These are phyloP conservation scores for Carex parvula DNA, from an alignment of 176 grass and related monocot species.

Conservation along the genomic window DNA sequence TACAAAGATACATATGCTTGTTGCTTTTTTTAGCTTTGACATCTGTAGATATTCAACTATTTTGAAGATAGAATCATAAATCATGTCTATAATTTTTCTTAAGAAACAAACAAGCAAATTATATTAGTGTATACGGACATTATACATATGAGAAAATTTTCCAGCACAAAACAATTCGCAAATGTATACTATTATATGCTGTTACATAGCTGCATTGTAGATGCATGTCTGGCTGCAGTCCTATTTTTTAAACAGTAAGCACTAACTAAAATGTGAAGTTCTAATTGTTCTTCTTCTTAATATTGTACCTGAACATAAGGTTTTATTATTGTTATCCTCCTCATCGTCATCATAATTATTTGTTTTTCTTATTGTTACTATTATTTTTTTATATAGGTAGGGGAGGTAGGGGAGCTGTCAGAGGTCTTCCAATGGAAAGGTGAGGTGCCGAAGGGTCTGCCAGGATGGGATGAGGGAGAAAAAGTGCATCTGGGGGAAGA, in stretches of 20 bases:
- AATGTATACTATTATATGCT: background rate
- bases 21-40: background rate
- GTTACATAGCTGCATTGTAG: constrained; percentile 25
- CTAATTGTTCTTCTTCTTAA: background rate
- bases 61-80: background rate
- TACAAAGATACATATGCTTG: background rate
- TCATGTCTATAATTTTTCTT: background rate
- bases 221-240: constrained; percentile 19
- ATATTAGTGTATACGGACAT: background rate
- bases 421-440: constrained; percentile 98
- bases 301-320: background rate
- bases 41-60: background rate
- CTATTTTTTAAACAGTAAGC: background rate
- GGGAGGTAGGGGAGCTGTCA: constrained; percentile 87
- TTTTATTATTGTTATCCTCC: background rate
- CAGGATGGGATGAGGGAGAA: constrained; percentile 61
- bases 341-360: background rate
- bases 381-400: constrained; percentile 44
- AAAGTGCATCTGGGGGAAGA: constrained; percentile 91
- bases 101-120: background rate
- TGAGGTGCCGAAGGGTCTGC: constrained; percentile 85
- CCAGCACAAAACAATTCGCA: background rate
- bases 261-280: constrained; percentile 9
- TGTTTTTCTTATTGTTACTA: background rate
- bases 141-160: background rate